Evolutionary conservation across 768 basidiomycete species (phyloP), one percentile per base, ranked within the genome.

Genomic region (Cyclocybe cylindracea): DNA sequence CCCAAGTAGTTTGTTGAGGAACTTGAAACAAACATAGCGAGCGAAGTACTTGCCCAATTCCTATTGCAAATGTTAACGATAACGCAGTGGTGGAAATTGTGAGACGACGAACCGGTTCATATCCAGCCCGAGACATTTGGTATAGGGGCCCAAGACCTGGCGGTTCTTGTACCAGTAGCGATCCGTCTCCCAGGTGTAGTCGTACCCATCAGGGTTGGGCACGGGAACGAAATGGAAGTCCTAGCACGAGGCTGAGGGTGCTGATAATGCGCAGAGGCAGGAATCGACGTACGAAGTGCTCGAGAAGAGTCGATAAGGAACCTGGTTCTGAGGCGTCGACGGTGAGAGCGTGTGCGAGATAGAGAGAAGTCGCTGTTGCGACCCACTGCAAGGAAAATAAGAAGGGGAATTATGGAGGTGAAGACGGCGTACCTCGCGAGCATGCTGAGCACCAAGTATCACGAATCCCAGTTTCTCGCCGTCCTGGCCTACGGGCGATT

Each of bases 101-200:
- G 34, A 31, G 29, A 42, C 8, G 13, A 60, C 70, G 29, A 18
- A 86, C 79, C 88, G 72, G 64, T 92, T 91, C 79, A 91, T 85
- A 63, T 94, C 92, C 29, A 92, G 70, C 0, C 92, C 89, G 9
- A 78, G 57, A 59, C 89, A 90, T 41, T 77, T 76, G 13, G 72
- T 66, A 19, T 71, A 66, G 0, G 78, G 70, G 10, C 75, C 76
- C 24, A 83, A 59, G 8, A 73, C 66, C 60, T 86, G 82, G 3
- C 87, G 80, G 51, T 85, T 90, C 70, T 90, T 90, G 71, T 87
- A 87, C 85, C 88, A 89, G 53, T 84, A 82, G 0, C 89, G 79
- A 51, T 91, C 86, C 1, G 48, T 62, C 53, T 82, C 78, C 84
- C 89, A 88, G 7, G 87, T 89, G 58, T 87, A 87, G 0, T 76